These are phyloP conservation scores for Ganoderma boninense DNA, from an alignment of 1,284 basidiomycete genomes.

Conservation along the genomic window DNA sequence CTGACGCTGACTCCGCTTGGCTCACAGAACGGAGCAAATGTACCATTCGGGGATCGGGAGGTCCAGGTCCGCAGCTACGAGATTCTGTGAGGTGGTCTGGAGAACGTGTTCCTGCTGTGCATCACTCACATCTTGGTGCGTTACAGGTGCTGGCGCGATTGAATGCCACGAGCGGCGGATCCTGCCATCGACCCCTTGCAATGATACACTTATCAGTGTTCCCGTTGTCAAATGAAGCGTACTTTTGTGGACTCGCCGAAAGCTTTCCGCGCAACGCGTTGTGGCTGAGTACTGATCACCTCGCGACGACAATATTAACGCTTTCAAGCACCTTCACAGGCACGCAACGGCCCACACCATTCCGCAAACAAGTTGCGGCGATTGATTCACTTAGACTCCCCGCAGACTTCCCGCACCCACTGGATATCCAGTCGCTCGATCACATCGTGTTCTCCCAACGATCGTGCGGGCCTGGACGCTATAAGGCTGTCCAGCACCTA, in stretches of 20 bases:
- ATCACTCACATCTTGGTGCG: background rate
- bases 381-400: background rate
- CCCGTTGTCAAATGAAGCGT: background rate
- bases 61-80: constrained; percentile 4
- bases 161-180: background rate
- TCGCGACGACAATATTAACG: background rate
- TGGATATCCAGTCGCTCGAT: background rate
- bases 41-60: background rate
- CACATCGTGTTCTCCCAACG: background rate
- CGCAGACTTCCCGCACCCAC: background rate
- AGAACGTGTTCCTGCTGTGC: background rate
- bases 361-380: background rate
- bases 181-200: background rate
- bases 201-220: background rate
- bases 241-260: background rate
- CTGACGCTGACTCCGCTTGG: background rate
- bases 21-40: background rate
- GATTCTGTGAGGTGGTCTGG: background rate
- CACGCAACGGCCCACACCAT: background rate
- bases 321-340: background rate
- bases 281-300: background rate
- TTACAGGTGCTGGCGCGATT: constrained; percentile 6
- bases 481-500: background rate
- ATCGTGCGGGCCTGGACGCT: background rate
- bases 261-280: background rate